Base-by-base conservation (phyloP, 2,329 filamentous ascomycete genomes). In the Neophaeococcomyces aloes region DNA sequence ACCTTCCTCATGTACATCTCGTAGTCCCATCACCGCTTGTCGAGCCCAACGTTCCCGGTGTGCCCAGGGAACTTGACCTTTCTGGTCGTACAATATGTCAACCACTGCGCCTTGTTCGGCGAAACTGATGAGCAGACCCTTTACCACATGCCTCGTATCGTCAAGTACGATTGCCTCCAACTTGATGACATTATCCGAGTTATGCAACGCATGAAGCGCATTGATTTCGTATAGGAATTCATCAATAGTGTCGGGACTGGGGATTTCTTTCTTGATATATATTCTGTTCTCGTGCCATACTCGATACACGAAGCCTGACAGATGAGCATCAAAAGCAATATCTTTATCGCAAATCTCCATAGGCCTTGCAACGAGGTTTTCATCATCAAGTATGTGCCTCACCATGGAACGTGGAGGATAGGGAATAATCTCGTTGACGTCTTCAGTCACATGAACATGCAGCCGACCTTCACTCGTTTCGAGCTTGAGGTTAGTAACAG, bases 221-320 rank as follows among this genome's bases (percentile, higher is more conserved):
- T 96, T 95, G 60, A 95, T 84, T 65, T 98, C 91, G 61, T 98
- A 98, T 2, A 96, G 69, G 57, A 98, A 98, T 61, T 96, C 91
- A 50, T 96, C 89, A 15, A 96, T 81, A 0, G 86, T 91, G 56
- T 96, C 89, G 2, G 88, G 89, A 1, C 89, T 88, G 1, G 91
- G 91, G 13, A 98, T 96, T 59, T 98, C 91, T 62, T 98, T 98
- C 64, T 96, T 96, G 65, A 98, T 94, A 56, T 87, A 81, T 1
- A 78, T 68, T 45, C 73, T 67, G 7, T 76, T 79, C 46, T 76
- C 69, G 29, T 87, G 76, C 11, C 69, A 74, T 45, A 98, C 86
- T 61, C 93, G 94, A 71, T 96, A 98, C 14, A 96, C 91, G 59
- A 96, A 98, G 1, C 91, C 91, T 17, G 89, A 96, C 61, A 96